Conservation (phyloP, 148 eudicot genomes). For the Agrostemma githago region DNA sequence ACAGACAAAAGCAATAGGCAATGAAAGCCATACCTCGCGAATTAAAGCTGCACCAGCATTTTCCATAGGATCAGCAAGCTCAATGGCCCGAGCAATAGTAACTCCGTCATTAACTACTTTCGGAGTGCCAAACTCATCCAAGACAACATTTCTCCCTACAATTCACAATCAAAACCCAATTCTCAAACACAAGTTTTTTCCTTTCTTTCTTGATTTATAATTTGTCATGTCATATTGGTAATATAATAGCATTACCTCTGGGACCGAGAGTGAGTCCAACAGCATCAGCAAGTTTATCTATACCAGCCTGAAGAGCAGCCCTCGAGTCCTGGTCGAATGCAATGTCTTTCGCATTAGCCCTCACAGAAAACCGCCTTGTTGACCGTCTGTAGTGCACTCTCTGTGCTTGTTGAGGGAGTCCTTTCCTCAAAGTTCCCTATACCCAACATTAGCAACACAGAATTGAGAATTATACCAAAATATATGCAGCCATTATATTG, state of each 20-base stretch:
- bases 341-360: conserved; percentile 80
- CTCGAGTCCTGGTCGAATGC: conserved; percentile 81
- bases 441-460: conserved; percentile 13
- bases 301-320: conserved; percentile 82
- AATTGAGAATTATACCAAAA: not conserved
- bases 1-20: not conserved
- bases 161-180: not conserved
- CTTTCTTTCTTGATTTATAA: too few species aligned
- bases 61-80: conserved; percentile 92
- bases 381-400: conserved; percentile 42
- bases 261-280: conserved; percentile 98
- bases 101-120: conserved; percentile 97
- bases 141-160: conserved; percentile 89
- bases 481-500: not conserved
- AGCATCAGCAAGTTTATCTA: conserved; percentile 87
- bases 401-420: conserved; percentile 52
- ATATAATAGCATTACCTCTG: conserved; percentile 40
- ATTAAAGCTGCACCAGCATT: conserved; percentile 97
- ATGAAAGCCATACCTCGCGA: conserved; percentile 54
- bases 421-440: conserved; percentile 52
- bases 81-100: conserved; percentile 95
- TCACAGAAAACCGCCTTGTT: conserved; percentile 48
- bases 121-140: conserved; percentile 87
- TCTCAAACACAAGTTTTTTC: too few species aligned
- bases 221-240: too few species aligned